Evolutionary conservation across 306 rosid species (phyloP).

Genomic region (Casuarina cunninghamiana): DNA sequence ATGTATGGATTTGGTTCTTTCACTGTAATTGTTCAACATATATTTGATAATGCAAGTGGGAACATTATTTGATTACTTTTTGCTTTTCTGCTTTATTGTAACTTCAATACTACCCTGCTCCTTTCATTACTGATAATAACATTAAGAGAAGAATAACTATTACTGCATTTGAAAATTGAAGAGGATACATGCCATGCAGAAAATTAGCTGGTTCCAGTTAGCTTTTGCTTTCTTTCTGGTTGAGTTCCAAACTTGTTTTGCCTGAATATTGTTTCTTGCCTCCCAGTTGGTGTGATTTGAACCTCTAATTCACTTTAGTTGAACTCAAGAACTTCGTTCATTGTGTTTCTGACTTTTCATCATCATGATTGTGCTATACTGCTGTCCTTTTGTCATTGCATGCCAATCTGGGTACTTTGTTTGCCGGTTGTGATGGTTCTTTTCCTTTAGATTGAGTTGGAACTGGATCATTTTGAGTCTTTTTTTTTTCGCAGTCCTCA

Average conservation of each 20-base stretch:
- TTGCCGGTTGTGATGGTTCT: too few species aligned
- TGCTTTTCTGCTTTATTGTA: constrained; percentile 1
- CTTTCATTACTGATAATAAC: neutral
- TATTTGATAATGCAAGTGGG: neutral
- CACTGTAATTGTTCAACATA: neutral
- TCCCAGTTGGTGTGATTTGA: neutral
- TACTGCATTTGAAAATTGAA: neutral
- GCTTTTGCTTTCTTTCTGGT: too few species aligned
- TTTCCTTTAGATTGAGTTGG: too few species aligned
- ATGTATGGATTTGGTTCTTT: constrained; percentile 48
- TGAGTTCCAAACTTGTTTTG: neutral
- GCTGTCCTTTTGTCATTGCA: too few species aligned
- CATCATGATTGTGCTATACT: too few species aligned
- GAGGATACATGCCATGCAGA: neutral
- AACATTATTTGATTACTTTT: neutral
- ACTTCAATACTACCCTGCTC: neutral
- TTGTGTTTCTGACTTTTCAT: too few species aligned
- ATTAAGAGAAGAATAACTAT: too few species aligned
- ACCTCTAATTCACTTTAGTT: neutral
- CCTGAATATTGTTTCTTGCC: neutral
- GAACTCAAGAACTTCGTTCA: neutral
- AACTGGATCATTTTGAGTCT: too few species aligned
- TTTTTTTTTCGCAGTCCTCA: too few species aligned
- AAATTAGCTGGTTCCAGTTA: too few species aligned
- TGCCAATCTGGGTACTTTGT: too few species aligned